Base-by-base conservation (phyloP, 345 rosid genomes). In the Salix koriyanagi region DNA sequence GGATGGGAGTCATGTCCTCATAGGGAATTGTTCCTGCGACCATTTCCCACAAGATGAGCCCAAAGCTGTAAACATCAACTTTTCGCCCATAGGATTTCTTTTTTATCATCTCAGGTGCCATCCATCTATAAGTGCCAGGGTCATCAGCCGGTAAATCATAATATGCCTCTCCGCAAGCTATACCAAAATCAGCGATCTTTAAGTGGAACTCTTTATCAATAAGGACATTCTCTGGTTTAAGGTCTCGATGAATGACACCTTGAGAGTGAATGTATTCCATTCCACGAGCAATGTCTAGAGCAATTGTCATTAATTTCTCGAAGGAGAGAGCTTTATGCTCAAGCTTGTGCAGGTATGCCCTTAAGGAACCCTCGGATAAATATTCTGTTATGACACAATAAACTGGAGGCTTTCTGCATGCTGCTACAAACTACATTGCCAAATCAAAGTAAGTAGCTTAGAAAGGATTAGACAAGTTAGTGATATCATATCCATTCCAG, bases 21-120 rank as follows among this genome's bases (percentile, higher is more conserved):
- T 92, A 96, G 0, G 99, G 99, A 71, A 92, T 90, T 64, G 89
- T 82, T 74, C 99, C 98, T 21, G 98, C 91, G 23, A 91, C 89
- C 97, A 96, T 88, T 82, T 96, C 99, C 99, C 99, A 96, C 39
- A 96, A 82, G 65, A 96, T 91, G 9, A 96, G 97, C 71, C 98
- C 98, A 77, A 94, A 96, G 75, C 99, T 90, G 78, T 96, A 96
- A 9, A 92, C 97, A 74, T 96, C 99, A 6, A 91, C 99, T 85
- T 86, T 92, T 76, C 87, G 84, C 32, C 98, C 97, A 67, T 92
- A 89, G 18, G 97, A 77, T 86, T 92, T 94, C 74, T 87, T 86
- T 78, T 92, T 96, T 15, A 96, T 96, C 99, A 96, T 96, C 83
- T 96, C 99, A 65, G 99, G 99, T 74, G 99, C 99, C 99, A 96